Percentiles rank a stretch among this genome's conserved stretches.
These are phyloP conservation scores for Podila minutissima DNA, from an alignment of 192 early-diverging fungal species.

Conservation along the genomic window DNA sequence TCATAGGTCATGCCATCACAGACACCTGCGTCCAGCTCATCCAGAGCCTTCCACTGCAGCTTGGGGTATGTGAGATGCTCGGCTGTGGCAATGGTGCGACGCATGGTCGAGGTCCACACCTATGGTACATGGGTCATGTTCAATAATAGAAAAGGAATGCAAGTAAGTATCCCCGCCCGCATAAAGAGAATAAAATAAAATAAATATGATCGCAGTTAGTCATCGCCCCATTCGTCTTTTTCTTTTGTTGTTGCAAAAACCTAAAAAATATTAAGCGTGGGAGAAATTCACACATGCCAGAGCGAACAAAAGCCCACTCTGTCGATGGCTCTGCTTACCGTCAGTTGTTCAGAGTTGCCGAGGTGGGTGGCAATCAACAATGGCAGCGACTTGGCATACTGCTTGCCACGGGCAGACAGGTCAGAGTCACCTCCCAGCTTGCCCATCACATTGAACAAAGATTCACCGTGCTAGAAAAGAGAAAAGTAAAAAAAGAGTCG, in stretches of 20 bases:
- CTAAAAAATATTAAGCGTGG: no score
- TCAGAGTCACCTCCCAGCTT: conserved; percentile 96
- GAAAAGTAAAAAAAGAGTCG: conserved; percentile 8
- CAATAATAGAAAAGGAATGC: conserved; percentile 9
- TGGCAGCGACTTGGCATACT: conserved; percentile 89
- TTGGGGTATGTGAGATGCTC: conserved; percentile 84
- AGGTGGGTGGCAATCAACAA: conserved; percentile 79
- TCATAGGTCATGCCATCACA: conserved; percentile 99
- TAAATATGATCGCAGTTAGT: not conserved
- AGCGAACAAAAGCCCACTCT: not conserved
- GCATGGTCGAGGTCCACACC: conserved; percentile 97
- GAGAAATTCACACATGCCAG: no score
- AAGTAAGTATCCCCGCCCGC: not conserved
- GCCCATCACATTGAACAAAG: conserved; percentile 90
- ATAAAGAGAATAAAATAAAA: not conserved
- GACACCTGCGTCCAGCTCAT: conserved; percentile 96
- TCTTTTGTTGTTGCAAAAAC: no score
- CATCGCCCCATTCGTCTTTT: no score
- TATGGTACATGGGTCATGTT: not conserved
- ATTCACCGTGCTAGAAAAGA: conserved; percentile 84
- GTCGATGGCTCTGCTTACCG: conserved; percentile 41
- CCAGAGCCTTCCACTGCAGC: conserved; percentile 96
- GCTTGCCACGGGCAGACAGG: conserved; percentile 84
- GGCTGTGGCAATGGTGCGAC: conserved; percentile 92
- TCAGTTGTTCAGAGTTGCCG: conserved; percentile 75